These are phyloP conservation scores for Austropuccinia psidii DNA, from an alignment of 1,284 basidiomycete species.

Conservation along the genomic window DNA sequence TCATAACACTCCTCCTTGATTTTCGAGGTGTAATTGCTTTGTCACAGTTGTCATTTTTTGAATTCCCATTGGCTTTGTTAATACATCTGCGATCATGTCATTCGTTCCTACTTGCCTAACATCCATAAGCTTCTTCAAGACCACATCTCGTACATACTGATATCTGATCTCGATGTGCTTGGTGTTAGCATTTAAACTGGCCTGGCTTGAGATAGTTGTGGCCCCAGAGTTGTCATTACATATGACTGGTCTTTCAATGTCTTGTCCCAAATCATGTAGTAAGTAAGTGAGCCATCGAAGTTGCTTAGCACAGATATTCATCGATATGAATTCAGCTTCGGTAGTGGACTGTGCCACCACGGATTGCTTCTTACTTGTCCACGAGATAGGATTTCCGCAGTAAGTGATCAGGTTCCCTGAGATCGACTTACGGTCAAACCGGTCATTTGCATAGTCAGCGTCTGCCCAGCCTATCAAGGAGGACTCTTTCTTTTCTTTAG, in stretches of 20 bases:
- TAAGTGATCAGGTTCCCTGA: background rate
- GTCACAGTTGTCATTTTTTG: background rate
- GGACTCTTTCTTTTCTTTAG: background rate
- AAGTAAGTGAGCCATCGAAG: background rate
- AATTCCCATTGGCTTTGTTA: background rate
- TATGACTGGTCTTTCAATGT: background rate
- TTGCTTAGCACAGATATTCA: conserved; percentile 5
- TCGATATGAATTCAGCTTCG: background rate
- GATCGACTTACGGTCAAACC: background rate
- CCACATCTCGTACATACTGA: conserved; percentile 5
- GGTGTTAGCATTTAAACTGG: background rate
- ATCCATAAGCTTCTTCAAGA: background rate
- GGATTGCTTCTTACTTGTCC: background rate
- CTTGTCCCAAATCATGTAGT: background rate
- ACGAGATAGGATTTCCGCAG: background rate
- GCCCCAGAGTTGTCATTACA: background rate
- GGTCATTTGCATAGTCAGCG: background rate
- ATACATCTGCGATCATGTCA: background rate
- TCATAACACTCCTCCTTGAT: too few species aligned
- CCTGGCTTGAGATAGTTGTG: background rate
- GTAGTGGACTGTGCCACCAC: background rate
- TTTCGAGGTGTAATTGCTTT: too few species aligned
- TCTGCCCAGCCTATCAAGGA: background rate
- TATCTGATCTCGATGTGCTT: conserved; percentile 22
- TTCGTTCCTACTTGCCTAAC: background rate